Conservation (phyloP, 257 asterid species). For the Verbena officinalis region DNA sequence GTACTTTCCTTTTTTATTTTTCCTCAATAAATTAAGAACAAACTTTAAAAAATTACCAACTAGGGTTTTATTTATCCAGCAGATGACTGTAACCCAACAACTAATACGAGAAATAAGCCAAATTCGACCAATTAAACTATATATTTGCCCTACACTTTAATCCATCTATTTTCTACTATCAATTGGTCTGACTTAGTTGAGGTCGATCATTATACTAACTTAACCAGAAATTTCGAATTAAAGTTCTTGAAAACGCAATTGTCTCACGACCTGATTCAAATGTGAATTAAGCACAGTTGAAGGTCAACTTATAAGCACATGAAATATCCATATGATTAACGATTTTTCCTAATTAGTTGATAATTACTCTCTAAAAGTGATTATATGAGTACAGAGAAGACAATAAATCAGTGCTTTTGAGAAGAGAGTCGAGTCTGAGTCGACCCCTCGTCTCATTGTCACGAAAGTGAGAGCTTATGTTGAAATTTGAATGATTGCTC, state of each 20-base stretch:
- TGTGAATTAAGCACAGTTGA: too few relatives aligned
- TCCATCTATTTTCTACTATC: too few relatives aligned
- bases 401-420: background rate
- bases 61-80: background rate
- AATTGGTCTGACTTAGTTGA: too few relatives aligned
- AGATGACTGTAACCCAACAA: background rate
- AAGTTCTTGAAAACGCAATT: too few relatives aligned
- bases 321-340: background rate
- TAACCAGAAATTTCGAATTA: too few relatives aligned
- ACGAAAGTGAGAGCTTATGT: background rate
- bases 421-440: background rate
- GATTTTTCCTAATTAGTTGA: background rate
- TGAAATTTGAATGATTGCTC: background rate
- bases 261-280: too few relatives aligned
- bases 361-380: background rate
- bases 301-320: too few relatives aligned
- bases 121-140: too few relatives aligned
- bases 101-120: too few relatives aligned
- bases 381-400: background rate
- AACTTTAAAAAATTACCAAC: background rate
- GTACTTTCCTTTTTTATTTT: background rate
- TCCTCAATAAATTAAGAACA: background rate
- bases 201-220: too few relatives aligned
- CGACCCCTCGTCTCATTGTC: conserved; percentile 18
- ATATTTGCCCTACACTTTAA: too few relatives aligned